Base-by-base conservation (phyloP, 169 alveolate species). In the Plasmodium knowlesi region DNA sequence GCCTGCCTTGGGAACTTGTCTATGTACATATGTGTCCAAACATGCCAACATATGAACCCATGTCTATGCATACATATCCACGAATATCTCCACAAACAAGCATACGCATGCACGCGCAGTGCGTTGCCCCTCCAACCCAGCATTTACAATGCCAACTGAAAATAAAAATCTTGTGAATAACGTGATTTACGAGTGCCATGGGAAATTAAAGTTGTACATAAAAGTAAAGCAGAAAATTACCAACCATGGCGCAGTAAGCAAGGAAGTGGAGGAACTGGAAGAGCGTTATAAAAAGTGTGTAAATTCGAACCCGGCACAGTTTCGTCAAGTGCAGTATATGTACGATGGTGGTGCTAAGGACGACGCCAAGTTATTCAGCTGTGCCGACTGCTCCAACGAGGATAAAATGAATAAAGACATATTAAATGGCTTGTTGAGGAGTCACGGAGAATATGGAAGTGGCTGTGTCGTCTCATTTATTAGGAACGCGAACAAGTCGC, bases 181-280 rank as follows among this genome's bases (percentile, higher is more conserved):
- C 72, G 82, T 78, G 70, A 72, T 89, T 14, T 89, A 79, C 50
- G 79, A 89, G 72, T 79, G 37, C 34, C 82, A 89, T 79, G 83
- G 82, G 19, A 89, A 89, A 89, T 61, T 89, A 89, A 79, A 50
- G 73, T 53, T 89, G 72, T 89, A 79, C 74, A 89, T 89, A 78
- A 89, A 19, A 89, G 25, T 79, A 72, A 89, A 89, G 39, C 82
- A 80, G 61, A 39, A 37, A 22, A 9, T 14, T 79, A 67, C 37
- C 30, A 79, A 57, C n/a, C 71, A 89, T 34, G 82, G 34, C 4
- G 82, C 12, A 5, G 54, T 79, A 78, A 5, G 43, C 19, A 57
- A 72, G 37, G 82, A 25, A 5, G 46, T 41, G 82, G 46, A 79
- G 19, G 90, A 79, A 37, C 6, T 43, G 43, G 43, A 70, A 32